phyloP scores from a whole-genome alignment of 2,329 filamentous ascomycete genomes.

The Nothopassalora personata region DNA sequence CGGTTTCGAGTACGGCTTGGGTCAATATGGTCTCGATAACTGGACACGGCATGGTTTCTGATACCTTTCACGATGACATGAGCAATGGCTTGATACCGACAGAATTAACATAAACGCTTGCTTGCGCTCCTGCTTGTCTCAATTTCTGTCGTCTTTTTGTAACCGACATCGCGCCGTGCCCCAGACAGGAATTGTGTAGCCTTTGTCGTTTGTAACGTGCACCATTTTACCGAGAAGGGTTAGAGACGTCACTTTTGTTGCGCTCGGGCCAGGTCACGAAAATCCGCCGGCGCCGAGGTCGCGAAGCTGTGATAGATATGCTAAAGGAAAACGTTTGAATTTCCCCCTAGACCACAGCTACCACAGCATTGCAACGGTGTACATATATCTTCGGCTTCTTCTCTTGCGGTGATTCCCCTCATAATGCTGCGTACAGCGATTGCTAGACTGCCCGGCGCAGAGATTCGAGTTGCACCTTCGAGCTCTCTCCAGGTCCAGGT shows the following conservation, averaged over 20 bases:
- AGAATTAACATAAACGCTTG: background rate
- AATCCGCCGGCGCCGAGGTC: background rate
- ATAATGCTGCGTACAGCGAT: constrained; percentile 18
- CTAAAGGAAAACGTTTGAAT: background rate
- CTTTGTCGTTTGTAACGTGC: no score
- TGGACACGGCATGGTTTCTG: background rate
- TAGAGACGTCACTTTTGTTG: background rate
- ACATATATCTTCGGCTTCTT: background rate
- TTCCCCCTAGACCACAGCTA: background rate
- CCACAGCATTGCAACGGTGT: background rate
- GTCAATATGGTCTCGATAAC: background rate
- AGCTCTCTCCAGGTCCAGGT: constrained; percentile 5
- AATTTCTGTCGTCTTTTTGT: background rate
- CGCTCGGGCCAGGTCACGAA: background rate
- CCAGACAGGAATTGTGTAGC: no score
- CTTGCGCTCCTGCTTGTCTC: background rate
- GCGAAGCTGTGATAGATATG: background rate
- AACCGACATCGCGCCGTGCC: no score
- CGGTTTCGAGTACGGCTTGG: background rate
- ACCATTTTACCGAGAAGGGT: no score
- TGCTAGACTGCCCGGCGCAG: constrained; percentile 11
- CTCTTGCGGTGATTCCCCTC: background rate
- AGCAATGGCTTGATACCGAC: background rate
- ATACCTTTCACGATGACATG: constrained; percentile 1
- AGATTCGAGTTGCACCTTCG: constrained; percentile 8